phyloP scores from a whole-genome alignment of 2,329 filamentous ascomycete species.

The Sarocladiaceae sp. region DNA sequence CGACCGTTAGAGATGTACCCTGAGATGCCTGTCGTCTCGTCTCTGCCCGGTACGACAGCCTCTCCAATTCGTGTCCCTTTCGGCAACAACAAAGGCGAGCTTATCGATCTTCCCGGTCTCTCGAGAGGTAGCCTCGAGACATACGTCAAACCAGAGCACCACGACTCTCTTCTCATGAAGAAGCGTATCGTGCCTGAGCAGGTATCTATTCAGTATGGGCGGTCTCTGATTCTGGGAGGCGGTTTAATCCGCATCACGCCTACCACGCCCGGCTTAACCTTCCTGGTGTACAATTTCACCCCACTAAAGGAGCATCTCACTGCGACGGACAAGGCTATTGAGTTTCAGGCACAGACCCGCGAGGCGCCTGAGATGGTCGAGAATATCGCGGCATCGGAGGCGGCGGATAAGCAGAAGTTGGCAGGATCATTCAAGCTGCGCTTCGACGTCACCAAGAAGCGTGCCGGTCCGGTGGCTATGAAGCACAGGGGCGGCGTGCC shows the following conservation, averaged over 20 bases:
- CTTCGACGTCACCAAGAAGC: slow-evolving; percentile 76
- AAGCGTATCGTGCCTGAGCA: slow-evolving; percentile 68
- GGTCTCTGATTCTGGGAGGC: slow-evolving; percentile 72
- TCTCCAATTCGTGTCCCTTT: slow-evolving; percentile 92
- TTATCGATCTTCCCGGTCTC: slow-evolving; percentile 88
- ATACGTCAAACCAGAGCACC: slow-evolving; percentile 60
- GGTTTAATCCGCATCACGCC: slow-evolving; percentile 87
- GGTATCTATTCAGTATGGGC: slow-evolving; percentile 62
- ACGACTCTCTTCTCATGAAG: slow-evolving; percentile 67
- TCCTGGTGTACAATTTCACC: slow-evolving; percentile 83
- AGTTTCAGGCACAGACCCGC: slow-evolving; percentile 60
- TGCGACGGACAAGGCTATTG: slow-evolving; percentile 70
- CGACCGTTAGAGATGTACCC: slow-evolving; percentile 71
- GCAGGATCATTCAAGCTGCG: slow-evolving; percentile 71
- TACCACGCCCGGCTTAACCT: slow-evolving; percentile 48
- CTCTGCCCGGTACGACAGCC: slow-evolving; percentile 86
- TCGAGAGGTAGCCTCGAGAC: slow-evolving; percentile 65
- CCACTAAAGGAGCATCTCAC: slow-evolving; percentile 73
- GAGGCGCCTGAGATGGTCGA: slow-evolving; percentile 47
- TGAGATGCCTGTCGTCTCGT: slow-evolving; percentile 77
- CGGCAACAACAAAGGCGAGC: slow-evolving; percentile 76
- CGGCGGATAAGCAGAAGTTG: slow-evolving; percentile 51
- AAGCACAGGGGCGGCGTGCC: slow-evolving; percentile 56
- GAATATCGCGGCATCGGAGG: slow-evolving; percentile 56
- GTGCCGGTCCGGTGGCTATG: slow-evolving; percentile 66